Percentiles rank a stretch among this genome's conserved stretches.
These are phyloP conservation scores for Mrakia blollopis DNA, from an alignment of 768 basidiomycete genomes.

Conservation along the genomic window DNA sequence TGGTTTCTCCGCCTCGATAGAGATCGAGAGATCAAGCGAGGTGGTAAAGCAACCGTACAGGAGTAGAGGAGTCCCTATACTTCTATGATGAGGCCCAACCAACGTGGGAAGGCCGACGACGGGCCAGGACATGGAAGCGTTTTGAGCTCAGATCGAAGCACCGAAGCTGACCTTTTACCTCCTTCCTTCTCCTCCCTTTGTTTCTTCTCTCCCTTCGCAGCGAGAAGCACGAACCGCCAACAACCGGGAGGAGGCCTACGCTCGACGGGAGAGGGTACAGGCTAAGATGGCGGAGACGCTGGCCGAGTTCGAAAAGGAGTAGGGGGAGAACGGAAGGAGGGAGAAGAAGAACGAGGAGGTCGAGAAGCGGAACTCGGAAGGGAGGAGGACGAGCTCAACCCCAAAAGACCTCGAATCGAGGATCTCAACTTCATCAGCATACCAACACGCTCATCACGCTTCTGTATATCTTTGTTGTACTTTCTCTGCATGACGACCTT, in stretches of 20 bases:
- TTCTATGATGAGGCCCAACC: no score
- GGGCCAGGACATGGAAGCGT: no score
- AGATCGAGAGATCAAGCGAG: not conserved
- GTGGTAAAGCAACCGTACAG: no score
- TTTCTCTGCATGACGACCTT: not conserved
- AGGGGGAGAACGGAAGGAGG: not conserved
- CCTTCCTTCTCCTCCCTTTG: no score
- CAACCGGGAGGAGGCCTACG: slow-evolving; percentile 4
- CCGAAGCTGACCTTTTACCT: not conserved
- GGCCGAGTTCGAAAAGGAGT: not conserved
- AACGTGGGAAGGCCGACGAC: no score
- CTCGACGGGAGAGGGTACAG: slow-evolving; percentile 3
- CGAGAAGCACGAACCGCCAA: slow-evolving; percentile 10
- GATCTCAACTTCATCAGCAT: not conserved
- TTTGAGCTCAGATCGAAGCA: not conserved
- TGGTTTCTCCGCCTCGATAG: no score
- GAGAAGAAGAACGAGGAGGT: no score
- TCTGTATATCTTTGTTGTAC: not conserved
- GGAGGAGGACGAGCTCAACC: not conserved
- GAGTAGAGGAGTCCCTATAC: no score
- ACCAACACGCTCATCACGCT: not conserved
- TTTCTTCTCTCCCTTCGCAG: not conserved
- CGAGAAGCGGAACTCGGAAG: no score
- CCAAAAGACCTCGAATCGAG: no score
- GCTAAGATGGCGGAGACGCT: slow-evolving; percentile 2